Base-by-base conservation (phyloP, 2,329 filamentous ascomycete genomes). In the Coniochaeta sp. region DNA sequence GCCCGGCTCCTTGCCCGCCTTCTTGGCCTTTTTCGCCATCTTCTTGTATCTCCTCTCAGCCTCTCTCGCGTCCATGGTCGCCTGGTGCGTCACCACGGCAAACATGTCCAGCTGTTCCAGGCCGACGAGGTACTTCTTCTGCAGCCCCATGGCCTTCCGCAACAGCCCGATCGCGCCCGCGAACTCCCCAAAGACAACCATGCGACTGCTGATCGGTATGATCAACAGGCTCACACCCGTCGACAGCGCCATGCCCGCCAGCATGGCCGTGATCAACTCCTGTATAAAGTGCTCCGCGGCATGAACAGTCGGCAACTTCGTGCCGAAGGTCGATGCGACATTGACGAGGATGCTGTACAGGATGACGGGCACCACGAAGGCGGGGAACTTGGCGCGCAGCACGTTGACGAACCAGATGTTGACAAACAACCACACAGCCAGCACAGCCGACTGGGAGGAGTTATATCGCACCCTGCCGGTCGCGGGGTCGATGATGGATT, bases 331-430 rank as follows among this genome's bases (percentile, higher is more conserved):
- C 38, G 80, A 78, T 1, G 79, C 69, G 22, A 89, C 75, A 57
- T 85, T 86, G 47, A 80, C 76, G 48, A 89, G 76, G 52, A 91
- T 88, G 22, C 78, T 78, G 63, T 83, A 87, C 51, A 86, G 72
- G 51, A 90, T 87, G n/a, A 81, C 75, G 0, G 87, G 84, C 40
- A 89, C 77, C 48, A 82, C 81, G 49, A 89, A 75, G 56, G 85
- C 81, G 1, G 85, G 84, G 33, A 78, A 75, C 57, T 82, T 85
- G 8, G 85, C 85, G 40, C 85, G 78, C 33, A 88, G 57, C 1
- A 78, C 69, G 62, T 89, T 89, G 54, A 81, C 75, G 16, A 83
- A 62, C 70, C 83, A 91, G 49, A 88, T 86, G 61, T 82, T 79
- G 52, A 82, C 77, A 64, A 90, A 86, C 1, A 91, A 72, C 83